Evolutionary conservation across 805 yeast species (phyloP).

Genomic region (Pichia eremophila): DNA sequence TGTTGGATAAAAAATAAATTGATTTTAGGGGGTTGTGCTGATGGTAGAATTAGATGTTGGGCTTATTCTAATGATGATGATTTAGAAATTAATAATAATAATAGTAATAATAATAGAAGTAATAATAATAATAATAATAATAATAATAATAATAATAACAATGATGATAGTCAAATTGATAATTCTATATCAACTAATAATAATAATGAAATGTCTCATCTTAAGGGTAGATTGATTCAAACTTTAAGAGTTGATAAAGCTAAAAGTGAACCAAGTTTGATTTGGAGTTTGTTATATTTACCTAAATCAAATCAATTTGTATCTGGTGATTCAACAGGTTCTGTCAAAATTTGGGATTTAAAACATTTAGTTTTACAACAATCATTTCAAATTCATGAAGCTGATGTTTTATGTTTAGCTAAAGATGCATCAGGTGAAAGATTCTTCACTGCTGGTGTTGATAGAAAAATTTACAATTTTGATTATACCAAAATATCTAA

Average conservation of each 20-base stretch:
- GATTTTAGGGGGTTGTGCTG: constrained; percentile 91
- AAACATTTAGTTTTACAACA: constrained; percentile 68
- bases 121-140: not conserved
- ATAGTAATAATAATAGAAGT: not conserved
- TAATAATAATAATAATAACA: not conserved
- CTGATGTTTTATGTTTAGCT: constrained; percentile 75
- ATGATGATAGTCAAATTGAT: constrained; percentile 3
- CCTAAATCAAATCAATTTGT: constrained; percentile 64
- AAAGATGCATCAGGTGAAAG: constrained; percentile 50
- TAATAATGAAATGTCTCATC: not conserved
- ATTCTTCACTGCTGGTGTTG: constrained; percentile 87
- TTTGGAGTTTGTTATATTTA: constrained; percentile 74
- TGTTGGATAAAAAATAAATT: constrained; percentile 62
- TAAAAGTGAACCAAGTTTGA: constrained; percentile 75
- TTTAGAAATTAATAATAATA: not conserved
- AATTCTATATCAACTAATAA: constrained; percentile 8
- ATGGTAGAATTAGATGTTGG: constrained; percentile 88
- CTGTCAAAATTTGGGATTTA: constrained; percentile 87
- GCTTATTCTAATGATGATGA: constrained; percentile 28
- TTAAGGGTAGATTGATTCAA: constrained; percentile 59
- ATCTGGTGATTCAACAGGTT: constrained; percentile 96
- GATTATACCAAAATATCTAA: constrained; percentile 34
- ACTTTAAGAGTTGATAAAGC: constrained; percentile 91
- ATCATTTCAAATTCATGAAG: constrained; percentile 76
- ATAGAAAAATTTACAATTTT: constrained; percentile 77